Evolutionary conservation across 2,329 filamentous ascomycete genomes (phyloP), one percentile per base, ranked within the genome.

Genomic region (Aaosphaeria arxii): DNA sequence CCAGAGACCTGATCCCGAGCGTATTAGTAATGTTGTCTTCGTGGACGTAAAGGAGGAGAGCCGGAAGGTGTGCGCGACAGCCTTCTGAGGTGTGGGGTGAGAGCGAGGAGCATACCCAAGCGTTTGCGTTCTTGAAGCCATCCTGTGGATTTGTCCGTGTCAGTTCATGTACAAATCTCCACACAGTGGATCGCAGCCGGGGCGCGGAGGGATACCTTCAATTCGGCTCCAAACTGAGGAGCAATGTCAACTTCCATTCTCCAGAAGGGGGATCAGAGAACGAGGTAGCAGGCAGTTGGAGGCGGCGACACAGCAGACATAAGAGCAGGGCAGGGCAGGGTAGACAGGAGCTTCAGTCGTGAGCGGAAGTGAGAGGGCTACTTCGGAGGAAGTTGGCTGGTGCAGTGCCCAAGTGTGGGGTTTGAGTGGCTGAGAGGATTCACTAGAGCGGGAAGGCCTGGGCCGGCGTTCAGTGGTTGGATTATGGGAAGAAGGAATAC

Each of bases 101-200:
- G 39, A 53, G 17, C 2, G 58, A 53, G 46, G 43, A 46, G 62
- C 74, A 57, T 77, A 85, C 83, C 94, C 94, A 99, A 62, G 81
- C 84, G 74, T 91, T 96, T 69, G 95, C 91, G 13, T 90, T 84
- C 74, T 95, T 96, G 80, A 96, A 99, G 67, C 88, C 89, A 84
- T 99, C 94, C 90, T 96, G 47, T 47, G 43, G 44, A 56, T 53
- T 58, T 56, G 54, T 58, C 50, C 51, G 55, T 40, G 52, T 65
- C 53, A 66, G 53, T 59, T 47, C 48, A 56, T 43, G 54, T 45
- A 48, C 47, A 24, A 24, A 24, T 24, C 17, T 24, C 17, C 17
- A 24, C 17, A 24, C 33, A 9, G 9, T 36, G 33, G 33, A n/a
- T 51, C 33, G 40, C 30, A 51, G 49, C n/a, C 35, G 45, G 38